These are phyloP conservation scores for Capronia americana DNA, from an alignment of 2,329 filamentous ascomycete species.

Conservation along the genomic window DNA sequence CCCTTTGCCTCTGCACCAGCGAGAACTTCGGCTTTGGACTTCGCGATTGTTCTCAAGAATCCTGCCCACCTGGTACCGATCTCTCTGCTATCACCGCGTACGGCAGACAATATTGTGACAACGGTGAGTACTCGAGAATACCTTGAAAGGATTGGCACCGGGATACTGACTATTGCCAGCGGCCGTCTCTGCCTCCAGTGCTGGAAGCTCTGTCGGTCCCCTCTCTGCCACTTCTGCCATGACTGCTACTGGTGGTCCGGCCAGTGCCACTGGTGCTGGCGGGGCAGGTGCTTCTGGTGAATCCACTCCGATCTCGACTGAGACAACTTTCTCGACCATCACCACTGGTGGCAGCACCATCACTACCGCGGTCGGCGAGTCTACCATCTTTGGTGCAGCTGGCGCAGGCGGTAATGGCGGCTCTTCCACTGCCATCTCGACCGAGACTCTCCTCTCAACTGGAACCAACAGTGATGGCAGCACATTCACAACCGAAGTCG, in stretches of 20 bases:
- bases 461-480: constrained; percentile 36
- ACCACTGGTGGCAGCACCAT: constrained; percentile 17
- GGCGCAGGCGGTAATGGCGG: constrained; percentile 11
- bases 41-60: constrained; percentile 54
- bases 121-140: constrained; percentile 27
- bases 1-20: constrained; percentile 49
- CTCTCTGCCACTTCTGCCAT: constrained; percentile 30
- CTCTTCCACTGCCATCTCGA: constrained; percentile 36
- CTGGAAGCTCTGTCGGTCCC: constrained; percentile 20
- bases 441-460: constrained; percentile 36
- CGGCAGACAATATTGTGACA: constrained; percentile 48
- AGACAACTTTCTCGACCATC: constrained; percentile 14
- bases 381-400: constrained; percentile 11
- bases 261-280: constrained; percentile 24
- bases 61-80: constrained; percentile 50
- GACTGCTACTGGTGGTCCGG: constrained; percentile 29
- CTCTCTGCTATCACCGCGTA: constrained; percentile 43
- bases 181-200: constrained; percentile 28
- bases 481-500: constrained; percentile 38
- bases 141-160: not conserved
- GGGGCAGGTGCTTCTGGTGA: constrained; percentile 20
- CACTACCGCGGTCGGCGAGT: constrained; percentile 19
- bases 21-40: constrained; percentile 53
- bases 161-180: constrained; percentile 19
- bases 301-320: constrained; percentile 19